Evolutionary conservation across 805 yeast species (phyloP).

Genomic region (Lipomyces sp.): DNA sequence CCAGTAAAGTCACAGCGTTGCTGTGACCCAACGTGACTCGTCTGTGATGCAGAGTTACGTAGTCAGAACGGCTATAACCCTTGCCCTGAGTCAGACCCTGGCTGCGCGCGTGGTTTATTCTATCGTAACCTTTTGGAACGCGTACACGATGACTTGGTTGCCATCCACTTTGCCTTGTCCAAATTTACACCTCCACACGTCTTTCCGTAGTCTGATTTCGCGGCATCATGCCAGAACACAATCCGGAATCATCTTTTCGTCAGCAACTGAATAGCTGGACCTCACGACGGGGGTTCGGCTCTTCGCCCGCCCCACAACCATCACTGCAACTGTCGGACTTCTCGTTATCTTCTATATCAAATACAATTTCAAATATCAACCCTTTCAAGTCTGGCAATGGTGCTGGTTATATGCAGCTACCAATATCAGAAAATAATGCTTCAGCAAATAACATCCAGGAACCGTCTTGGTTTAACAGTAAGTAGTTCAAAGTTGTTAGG

Average conservation of each 20-base stretch:
- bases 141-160: no score
- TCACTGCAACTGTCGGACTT: conserved; percentile 25
- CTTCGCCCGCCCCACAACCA: conserved; percentile 22
- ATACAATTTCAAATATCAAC: conserved; percentile 23
- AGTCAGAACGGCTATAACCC: not conserved
- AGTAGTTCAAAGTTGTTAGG: conserved; percentile 1
- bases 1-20: not conserved
- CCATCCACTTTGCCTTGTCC: no score
- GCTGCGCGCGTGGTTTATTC: no score
- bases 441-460: conserved; percentile 50
- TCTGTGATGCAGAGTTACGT: not conserved
- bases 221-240: conserved; percentile 3
- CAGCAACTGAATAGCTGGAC: conserved; percentile 35
- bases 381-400: conserved; percentile 27
- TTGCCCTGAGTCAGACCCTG: not conserved
- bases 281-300: conserved; percentile 20
- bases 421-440: conserved; percentile 61
- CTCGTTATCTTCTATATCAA: conserved; percentile 24
- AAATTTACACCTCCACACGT: no score
- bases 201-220: not conserved
- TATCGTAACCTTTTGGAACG: no score
- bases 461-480: conserved; percentile 70
- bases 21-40: not conserved
- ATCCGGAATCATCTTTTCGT: conserved; percentile 34
- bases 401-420: conserved; percentile 60